Evolutionary conservation across 257 asterid genomes (phyloP).

Genomic region (Plantago elongata): DNA sequence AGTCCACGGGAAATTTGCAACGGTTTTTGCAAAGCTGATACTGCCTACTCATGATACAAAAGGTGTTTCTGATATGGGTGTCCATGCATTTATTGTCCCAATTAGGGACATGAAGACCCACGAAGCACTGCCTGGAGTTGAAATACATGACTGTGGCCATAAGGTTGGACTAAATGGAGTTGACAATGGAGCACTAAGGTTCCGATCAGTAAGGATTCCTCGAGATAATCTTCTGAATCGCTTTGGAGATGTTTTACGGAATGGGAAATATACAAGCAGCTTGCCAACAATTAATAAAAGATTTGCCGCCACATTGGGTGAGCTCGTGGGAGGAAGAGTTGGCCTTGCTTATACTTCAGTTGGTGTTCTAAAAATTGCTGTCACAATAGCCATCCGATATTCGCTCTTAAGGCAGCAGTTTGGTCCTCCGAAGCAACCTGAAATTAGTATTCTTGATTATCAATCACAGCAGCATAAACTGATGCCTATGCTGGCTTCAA

Average conservation of each 20-base stretch:
- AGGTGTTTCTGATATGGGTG: conserved; percentile 88
- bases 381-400: conserved; percentile 74
- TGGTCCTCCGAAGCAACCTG: conserved; percentile 95
- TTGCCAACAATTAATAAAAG: conserved; percentile 78
- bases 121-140: conserved; percentile 67
- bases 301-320: conserved; percentile 95
- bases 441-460: conserved; percentile 89
- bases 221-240: conserved; percentile 92
- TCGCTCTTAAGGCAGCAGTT: conserved; percentile 88
- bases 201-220: conserved; percentile 79
- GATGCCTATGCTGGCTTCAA: conserved; percentile 95
- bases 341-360: conserved; percentile 94
- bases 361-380: conserved; percentile 76
- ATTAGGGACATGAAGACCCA: conserved; percentile 79
- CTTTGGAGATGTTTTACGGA: conserved; percentile 84
- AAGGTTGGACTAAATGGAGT: conserved; percentile 95
- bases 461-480: conserved; percentile 97
- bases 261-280: conserved; percentile 84
- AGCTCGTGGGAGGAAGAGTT: conserved; percentile 97
- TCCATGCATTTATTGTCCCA: conserved; percentile 93
- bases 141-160: conserved; percentile 92
- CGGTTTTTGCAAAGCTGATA: conserved; percentile 89
- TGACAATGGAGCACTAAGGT: conserved; percentile 87
- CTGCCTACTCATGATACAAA: conserved; percentile 72
- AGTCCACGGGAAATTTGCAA: conserved; percentile 93